Conservation (phyloP, 441 rosid species). For the Erodium texanum region DNA sequence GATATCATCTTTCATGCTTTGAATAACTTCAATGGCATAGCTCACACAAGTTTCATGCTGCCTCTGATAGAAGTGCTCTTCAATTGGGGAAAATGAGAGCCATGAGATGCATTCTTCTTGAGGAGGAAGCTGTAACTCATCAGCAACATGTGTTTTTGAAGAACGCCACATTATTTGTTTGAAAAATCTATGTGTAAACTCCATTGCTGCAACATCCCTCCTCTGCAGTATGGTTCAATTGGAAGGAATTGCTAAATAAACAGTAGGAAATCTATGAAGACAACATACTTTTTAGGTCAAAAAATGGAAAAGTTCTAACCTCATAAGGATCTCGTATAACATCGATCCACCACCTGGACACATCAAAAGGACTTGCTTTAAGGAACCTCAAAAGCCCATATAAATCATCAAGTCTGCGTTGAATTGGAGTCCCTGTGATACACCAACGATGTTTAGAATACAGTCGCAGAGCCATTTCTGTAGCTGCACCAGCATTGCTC, state of each 20-base stretch:
- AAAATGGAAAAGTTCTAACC: constrained; percentile 31
- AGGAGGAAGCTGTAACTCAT: constrained; percentile 86
- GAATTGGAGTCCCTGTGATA: constrained; percentile 93
- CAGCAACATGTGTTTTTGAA: constrained; percentile 78
- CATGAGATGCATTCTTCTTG: constrained; percentile 87
- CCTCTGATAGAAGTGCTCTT: constrained; percentile 86
- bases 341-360: constrained; percentile 88
- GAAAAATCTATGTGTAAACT: constrained; percentile 63
- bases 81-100: constrained; percentile 90
- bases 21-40: constrained; percentile 84
- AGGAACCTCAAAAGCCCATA: constrained; percentile 80
- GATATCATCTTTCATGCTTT: constrained; percentile 70
- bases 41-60: constrained; percentile 94
- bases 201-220: constrained; percentile 60
- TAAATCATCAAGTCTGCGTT: constrained; percentile 90
- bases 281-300: neutral
- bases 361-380: constrained; percentile 67
- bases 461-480: constrained; percentile 91
- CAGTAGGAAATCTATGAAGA: neutral
- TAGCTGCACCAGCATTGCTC: constrained; percentile 80
- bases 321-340: constrained; percentile 86
- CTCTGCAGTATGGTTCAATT: constrained; percentile 35
- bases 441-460: constrained; percentile 86
- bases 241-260: constrained; percentile 10
- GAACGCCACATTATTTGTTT: constrained; percentile 97